Evolutionary conservation across 331 rosid species (phyloP).

Genomic region (Cydonia oblonga): DNA sequence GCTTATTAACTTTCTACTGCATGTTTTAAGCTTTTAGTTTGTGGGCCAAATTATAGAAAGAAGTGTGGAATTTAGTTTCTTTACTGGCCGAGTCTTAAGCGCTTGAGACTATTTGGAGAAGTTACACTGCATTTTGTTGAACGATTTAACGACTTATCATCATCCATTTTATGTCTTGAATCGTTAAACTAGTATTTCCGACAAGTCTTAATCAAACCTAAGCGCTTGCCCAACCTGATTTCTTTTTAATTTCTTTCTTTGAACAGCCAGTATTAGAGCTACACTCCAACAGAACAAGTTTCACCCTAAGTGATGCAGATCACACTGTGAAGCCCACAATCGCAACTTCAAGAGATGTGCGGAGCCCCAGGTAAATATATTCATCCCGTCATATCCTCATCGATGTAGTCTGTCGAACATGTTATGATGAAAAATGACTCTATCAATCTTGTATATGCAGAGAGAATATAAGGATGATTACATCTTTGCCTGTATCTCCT

Average conservation of each 20-base stretch:
- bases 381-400: constrained; percentile 4
- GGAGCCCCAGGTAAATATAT: constrained; percentile 54
- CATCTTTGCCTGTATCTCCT: constrained; percentile 87
- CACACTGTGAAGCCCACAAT: constrained; percentile 33
- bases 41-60: not conserved
- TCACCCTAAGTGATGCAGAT: constrained; percentile 40
- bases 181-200: not conserved
- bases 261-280: constrained; percentile 71
- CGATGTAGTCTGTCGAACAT: not conserved
- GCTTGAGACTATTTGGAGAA: not conserved
- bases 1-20: not conserved
- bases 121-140: not conserved
- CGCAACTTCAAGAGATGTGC: constrained; percentile 34
- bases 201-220: not conserved
- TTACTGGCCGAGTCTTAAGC: not conserved
- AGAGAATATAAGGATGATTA: constrained; percentile 47
- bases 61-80: not conserved
- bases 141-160: not conserved
- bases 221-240: not conserved
- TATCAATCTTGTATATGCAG: constrained; percentile 27
- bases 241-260: constrained; percentile 4
- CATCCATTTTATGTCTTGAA: not conserved
- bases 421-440: not conserved
- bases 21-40: not conserved
- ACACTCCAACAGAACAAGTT: constrained; percentile 45